Base-by-base conservation (phyloP, 2,329 filamentous ascomycete genomes). In the Fusarium floridanum region DNA sequence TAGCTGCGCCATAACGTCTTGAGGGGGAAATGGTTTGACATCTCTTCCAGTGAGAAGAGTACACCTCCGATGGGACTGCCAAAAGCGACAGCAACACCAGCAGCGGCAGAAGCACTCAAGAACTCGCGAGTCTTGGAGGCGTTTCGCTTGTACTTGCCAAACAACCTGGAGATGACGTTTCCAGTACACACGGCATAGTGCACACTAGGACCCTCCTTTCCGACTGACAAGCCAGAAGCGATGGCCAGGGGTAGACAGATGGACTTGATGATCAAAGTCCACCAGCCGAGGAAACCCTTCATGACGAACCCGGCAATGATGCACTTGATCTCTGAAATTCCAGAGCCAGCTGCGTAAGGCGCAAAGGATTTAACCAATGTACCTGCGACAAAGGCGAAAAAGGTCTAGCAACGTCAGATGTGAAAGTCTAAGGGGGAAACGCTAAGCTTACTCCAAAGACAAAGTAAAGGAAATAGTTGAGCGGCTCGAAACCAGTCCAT, bases 271-370 rank as follows among this genome's bases (percentile, higher is more conserved):
- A 97, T 83, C 36, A 99, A 86, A 6, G 97, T 98, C 90, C 95
- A 95, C 78, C 93, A 92, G 22, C 96, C 95, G 17, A 99, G 88
- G 80, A 99, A 99, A 0, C 95, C 97, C 84, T 98, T 98, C 97
- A 99, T 99, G 60, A 98, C 94, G 81, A 99, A 99, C 4, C 97
- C 97, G 6, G 96, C 97, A 80, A 99, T 98, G 81, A 99, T 98
- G 84, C 95, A 98, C 84, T 99, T 99, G 88, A 99, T 99, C 85
- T 99, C 97, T 14, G 95, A 98, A 68, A 99, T 99, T 45, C 97
- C 97, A 14, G 95, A 98, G 17, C 97, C 97, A 37, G 97, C 97
- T 12, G 97, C 97, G 82, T 99, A 99, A 0, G 97, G 97, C 6
- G 97, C 95, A 83, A 97, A 98, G 1, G 91, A 91, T 81, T 95